Conservation (phyloP, 805 yeast species). For the Kodamaea kakaduensis region DNA sequence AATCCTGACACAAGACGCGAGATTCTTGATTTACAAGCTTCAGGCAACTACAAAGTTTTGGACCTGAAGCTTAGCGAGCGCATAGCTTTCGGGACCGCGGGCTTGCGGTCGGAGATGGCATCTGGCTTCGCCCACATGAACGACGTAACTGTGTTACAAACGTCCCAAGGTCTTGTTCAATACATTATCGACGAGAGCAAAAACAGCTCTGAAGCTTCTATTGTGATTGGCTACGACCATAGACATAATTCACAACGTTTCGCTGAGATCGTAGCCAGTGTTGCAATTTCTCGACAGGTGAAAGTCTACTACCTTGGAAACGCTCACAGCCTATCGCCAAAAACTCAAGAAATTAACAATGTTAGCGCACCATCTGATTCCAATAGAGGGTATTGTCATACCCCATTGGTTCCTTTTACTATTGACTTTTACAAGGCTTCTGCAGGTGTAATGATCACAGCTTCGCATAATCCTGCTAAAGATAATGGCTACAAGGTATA, state of each 20-base stretch:
- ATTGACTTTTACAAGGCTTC: slow-evolving; percentile 60
- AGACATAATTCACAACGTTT: slow-evolving; percentile 73
- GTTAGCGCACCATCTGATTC: slow-evolving; percentile 25
- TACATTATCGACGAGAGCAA: slow-evolving; percentile 35
- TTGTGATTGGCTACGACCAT: slow-evolving; percentile 92
- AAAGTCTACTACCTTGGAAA: slow-evolving; percentile 63
- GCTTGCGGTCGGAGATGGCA: slow-evolving; percentile 81
- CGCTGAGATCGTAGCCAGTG: slow-evolving; percentile 76
- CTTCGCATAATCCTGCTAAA: slow-evolving; percentile 78
- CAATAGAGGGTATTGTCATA: slow-evolving; percentile 47
- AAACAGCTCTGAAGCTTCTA: slow-evolving; percentile 19
- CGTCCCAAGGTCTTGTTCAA: slow-evolving; percentile 75
- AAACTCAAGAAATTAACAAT: slow-evolving; percentile 28
- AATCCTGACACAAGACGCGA: slow-evolving; percentile 51
- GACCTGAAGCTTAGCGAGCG: slow-evolving; percentile 52
- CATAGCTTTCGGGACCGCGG: slow-evolving; percentile 90
- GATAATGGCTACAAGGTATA: slow-evolving; percentile 96
- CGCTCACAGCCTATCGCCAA: too few species aligned
- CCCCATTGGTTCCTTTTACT: slow-evolving; percentile 91
- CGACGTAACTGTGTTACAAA: slow-evolving; percentile 81
- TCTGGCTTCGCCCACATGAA: slow-evolving; percentile 91
- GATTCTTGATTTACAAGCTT: slow-evolving; percentile 42
- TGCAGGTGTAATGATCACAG: slow-evolving; percentile 91
- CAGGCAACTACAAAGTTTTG: slow-evolving; percentile 40
- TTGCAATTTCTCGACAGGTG: slow-evolving; percentile 65